Evolutionary conservation across 768 basidiomycete genomes (phyloP).

Genomic region (Candolleomyces aberdarensis): DNA sequence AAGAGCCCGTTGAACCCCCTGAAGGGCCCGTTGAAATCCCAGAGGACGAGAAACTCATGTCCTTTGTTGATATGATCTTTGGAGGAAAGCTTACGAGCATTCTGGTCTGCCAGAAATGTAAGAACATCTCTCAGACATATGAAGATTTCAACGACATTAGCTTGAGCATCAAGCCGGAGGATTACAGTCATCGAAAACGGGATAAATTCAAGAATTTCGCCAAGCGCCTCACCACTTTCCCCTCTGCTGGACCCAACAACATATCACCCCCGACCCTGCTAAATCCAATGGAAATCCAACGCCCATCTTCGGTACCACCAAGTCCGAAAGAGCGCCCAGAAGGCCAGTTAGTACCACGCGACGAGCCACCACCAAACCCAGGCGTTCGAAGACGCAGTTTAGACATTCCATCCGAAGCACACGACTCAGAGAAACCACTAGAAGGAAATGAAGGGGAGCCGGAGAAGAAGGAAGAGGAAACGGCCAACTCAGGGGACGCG

Average conservation of each 20-base stretch:
- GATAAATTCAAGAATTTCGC: constrained; percentile 76
- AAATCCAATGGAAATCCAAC: constrained; percentile 2
- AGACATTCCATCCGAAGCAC: constrained; percentile 7
- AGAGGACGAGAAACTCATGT: constrained; percentile 51
- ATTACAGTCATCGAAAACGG: constrained; percentile 70
- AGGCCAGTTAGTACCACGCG: constrained; percentile 7
- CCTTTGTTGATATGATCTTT: constrained; percentile 89
- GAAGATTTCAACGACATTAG: constrained; percentile 96
- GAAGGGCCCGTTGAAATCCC: constrained; percentile 16
- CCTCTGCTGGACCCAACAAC: constrained; percentile 7
- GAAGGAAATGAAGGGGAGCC: background rate
- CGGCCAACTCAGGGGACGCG: background rate
- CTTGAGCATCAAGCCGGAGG: constrained; percentile 81
- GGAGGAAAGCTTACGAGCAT: constrained; percentile 87
- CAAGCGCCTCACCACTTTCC: constrained; percentile 51
- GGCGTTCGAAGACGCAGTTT: constrained; percentile 12
- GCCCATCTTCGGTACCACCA: constrained; percentile 14
- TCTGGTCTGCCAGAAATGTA: constrained; percentile 93
- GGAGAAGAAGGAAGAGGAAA: background rate
- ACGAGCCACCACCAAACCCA: constrained; percentile 7
- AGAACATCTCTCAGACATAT: constrained; percentile 86
- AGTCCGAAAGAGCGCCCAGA: constrained; percentile 14
- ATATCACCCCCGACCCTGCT: background rate
- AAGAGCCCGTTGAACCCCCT: constrained; percentile 2
- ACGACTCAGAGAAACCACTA: background rate